phyloP scores from a whole-genome alignment of 1,139 yeast genomes.

The Pichia sp. region DNA sequence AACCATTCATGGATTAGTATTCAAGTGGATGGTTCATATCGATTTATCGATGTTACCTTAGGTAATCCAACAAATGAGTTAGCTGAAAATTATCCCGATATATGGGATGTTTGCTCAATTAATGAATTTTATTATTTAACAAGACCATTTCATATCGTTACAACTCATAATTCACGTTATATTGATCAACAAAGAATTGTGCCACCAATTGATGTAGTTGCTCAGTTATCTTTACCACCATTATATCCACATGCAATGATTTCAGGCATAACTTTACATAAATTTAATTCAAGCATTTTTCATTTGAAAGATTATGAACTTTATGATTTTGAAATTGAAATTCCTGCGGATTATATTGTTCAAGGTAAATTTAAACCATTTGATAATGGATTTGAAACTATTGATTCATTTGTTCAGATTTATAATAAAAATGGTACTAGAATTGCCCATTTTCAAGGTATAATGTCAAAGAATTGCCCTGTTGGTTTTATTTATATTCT shows the following conservation, averaged over 20 bases:
- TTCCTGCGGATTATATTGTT: slow-evolving; percentile 66
- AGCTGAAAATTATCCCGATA: slow-evolving; percentile 17
- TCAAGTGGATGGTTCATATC: slow-evolving; percentile 66
- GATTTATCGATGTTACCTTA: slow-evolving; percentile 64
- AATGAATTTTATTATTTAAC: slow-evolving; percentile 61
- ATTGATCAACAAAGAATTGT: slow-evolving; percentile 76
- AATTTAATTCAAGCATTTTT: slow-evolving; percentile 73
- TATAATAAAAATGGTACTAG: slow-evolving; percentile 64
- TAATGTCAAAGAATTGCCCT: slow-evolving; percentile 59
- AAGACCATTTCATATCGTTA: slow-evolving; percentile 67
- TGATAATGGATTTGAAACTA: slow-evolving; percentile 28
- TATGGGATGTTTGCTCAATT: slow-evolving; percentile 10
- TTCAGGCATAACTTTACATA: slow-evolving; percentile 51
- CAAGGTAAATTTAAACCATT: slow-evolving; percentile 50
- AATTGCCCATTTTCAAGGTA: slow-evolving; percentile 71
- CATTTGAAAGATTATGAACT: slow-evolving; percentile 68
- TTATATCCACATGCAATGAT: slow-evolving; percentile 75
- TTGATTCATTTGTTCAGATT: slow-evolving; percentile 65
- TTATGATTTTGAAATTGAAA: slow-evolving; percentile 67
- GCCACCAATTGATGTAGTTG: slow-evolving; percentile 75
- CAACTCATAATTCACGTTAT: slow-evolving; percentile 80
- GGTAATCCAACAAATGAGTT: slow-evolving; percentile 53
- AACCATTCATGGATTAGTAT: slow-evolving; percentile 92
- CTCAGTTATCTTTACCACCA: slow-evolving; percentile 77
- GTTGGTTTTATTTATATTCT: slow-evolving; percentile 74